Conservation (phyloP, 1,284 basidiomycete species). For the Ceratobasidium sp. region DNA sequence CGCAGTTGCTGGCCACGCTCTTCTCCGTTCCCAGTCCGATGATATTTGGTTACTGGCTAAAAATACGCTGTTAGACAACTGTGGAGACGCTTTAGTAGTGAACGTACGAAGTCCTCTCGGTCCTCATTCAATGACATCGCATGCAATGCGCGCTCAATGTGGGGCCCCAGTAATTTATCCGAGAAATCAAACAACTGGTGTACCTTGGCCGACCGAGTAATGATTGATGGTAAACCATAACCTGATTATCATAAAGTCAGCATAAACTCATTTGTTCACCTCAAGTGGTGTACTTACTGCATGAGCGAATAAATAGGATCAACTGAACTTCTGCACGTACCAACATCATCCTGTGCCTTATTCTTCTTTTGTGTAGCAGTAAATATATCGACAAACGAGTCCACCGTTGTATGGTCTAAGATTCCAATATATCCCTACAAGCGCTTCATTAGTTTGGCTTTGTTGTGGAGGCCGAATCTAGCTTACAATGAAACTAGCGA, state of each 20-base stretch:
- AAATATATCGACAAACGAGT: slow-evolving; percentile 74
- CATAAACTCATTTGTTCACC: not conserved
- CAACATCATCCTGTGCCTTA: slow-evolving; percentile 63
- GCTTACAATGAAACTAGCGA: slow-evolving; percentile 77
- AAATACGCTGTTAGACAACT: not conserved
- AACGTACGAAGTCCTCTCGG: slow-evolving; percentile 73
- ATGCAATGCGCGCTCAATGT: slow-evolving; percentile 74
- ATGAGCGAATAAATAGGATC: not conserved
- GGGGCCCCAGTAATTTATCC: slow-evolving; percentile 70
- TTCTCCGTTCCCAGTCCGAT: slow-evolving; percentile 68
- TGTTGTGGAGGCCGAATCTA: slow-evolving; percentile 23
- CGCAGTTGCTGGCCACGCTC: slow-evolving; percentile 70
- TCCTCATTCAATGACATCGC: slow-evolving; percentile 76
- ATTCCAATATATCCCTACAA: slow-evolving; percentile 73
- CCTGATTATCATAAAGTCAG: not conserved
- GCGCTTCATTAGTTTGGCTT: not conserved
- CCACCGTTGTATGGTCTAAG: slow-evolving; percentile 75
- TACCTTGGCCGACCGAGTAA: slow-evolving; percentile 62
- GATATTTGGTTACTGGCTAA: slow-evolving; percentile 73
- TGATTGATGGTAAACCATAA: slow-evolving; percentile 75
- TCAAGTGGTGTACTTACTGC: slow-evolving; percentile 49
- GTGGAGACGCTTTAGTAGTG: slow-evolving; percentile 12
- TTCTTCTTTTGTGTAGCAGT: slow-evolving; percentile 71
- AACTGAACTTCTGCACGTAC: slow-evolving; percentile 56
- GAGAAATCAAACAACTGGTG: slow-evolving; percentile 72